Evolutionary conservation across 225 moss, liverwort and hornwort species (phyloP).

Genomic region (Polytrichum formosum): DNA sequence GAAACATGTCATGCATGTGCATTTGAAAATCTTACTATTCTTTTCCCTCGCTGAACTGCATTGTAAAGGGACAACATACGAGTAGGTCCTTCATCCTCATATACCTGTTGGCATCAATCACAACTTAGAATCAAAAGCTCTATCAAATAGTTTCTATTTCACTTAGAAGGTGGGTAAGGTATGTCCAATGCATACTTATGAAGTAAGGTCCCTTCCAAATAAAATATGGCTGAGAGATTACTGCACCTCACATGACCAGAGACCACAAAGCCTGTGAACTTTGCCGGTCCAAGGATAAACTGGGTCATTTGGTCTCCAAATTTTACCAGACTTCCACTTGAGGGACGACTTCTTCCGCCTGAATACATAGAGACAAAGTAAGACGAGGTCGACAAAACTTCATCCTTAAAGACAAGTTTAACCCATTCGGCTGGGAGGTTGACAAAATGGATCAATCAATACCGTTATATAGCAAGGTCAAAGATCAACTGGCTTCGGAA

Average conservation of each 20-base stretch:
- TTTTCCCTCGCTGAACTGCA: conserved; percentile 42
- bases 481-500: too few species aligned
- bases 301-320: conserved; percentile 40
- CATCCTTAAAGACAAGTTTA: too few species aligned
- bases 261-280: conserved; percentile 91
- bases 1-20: neutral
- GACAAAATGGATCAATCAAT: neutral
- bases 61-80: conserved; percentile 29
- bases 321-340: conserved; percentile 50
- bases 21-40: conserved; percentile 32
- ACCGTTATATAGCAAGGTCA: neutral
- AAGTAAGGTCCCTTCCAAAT: too few species aligned
- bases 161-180: too few species aligned
- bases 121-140: too few species aligned
- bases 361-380: neutral
- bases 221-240: conserved; percentile 2
- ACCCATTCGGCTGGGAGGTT: too few species aligned
- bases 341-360: conserved; percentile 57
- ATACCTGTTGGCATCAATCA: conserved; percentile 44
- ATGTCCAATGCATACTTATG: too few species aligned
- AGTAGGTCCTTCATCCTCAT: conserved; percentile 34
- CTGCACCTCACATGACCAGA: conserved; percentile 93
- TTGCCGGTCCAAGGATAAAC: conserved; percentile 73
- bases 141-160: too few species aligned
- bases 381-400: too few species aligned